These are phyloP conservation scores for Chalciporus sphaerocephalus DNA, from an alignment of 768 basidiomycete species.

Conservation along the genomic window DNA sequence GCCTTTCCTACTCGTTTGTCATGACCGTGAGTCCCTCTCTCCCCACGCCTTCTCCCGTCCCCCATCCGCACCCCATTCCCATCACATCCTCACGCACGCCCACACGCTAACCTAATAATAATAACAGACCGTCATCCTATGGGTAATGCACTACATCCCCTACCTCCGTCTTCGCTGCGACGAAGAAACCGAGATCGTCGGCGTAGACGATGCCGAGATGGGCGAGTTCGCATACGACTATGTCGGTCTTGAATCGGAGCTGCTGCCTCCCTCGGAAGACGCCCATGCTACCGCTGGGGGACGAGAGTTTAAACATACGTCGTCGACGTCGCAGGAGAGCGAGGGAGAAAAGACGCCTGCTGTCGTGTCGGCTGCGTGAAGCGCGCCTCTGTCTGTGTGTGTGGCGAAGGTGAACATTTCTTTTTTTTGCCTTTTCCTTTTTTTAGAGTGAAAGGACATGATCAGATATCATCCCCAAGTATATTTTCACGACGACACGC, in stretches of 20 bases:
- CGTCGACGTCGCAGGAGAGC: slow-evolving; percentile 26
- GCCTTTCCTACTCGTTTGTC: slow-evolving; percentile 67
- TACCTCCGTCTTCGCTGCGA: slow-evolving; percentile 66
- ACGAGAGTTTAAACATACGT: slow-evolving; percentile 34
- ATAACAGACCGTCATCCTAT: slow-evolving; percentile 68
- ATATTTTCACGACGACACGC: too few species aligned
- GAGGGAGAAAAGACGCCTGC: slow-evolving; percentile 23
- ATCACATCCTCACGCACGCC: too few species aligned
- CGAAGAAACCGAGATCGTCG: slow-evolving; percentile 70
- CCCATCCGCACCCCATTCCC: too few species aligned
- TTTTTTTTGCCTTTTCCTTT: too few species aligned
- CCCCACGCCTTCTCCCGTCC: too few species aligned
- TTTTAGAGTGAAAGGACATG: too few species aligned
- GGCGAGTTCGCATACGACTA: slow-evolving; percentile 90
- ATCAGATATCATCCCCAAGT: too few species aligned
- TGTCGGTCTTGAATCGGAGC: slow-evolving; percentile 63
- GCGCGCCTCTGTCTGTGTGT: too few species aligned
- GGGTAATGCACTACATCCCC: slow-evolving; percentile 86
- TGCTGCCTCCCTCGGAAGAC: slow-evolving; percentile 33
- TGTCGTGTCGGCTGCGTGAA: not conserved
- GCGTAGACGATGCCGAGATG: slow-evolving; percentile 87
- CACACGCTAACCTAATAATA: too few species aligned
- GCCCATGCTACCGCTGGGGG: slow-evolving; percentile 26
- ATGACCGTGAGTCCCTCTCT: slow-evolving; percentile 55
- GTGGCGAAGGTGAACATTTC: too few species aligned